Percentiles rank a stretch among this genome's conserved stretches.
phyloP scores from a whole-genome alignment of 768 basidiomycete species.

The Cyathus striatus region DNA sequence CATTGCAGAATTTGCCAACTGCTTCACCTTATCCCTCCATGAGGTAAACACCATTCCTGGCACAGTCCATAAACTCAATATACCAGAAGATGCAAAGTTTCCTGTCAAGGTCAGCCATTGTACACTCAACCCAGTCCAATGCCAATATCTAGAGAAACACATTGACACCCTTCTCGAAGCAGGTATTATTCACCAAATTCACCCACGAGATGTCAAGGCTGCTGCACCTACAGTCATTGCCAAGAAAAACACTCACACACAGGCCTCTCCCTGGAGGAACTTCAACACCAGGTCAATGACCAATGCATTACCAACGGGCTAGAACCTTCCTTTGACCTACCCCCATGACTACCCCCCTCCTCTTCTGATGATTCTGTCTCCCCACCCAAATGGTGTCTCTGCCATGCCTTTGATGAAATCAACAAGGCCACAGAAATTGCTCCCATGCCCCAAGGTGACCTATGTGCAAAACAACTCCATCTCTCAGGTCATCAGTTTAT shows the following conservation, averaged over 20 bases:
- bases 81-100: constrained; percentile 16
- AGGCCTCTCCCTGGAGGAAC: constrained; percentile 21
- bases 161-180: constrained; percentile 22
- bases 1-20: neutral
- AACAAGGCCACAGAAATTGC: constrained; percentile 23
- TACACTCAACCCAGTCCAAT: constrained; percentile 19
- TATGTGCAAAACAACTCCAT: constrained; percentile 28
- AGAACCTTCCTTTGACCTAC: constrained; percentile 6
- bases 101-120: constrained; percentile 21
- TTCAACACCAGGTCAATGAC: constrained; percentile 22
- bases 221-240: constrained; percentile 22
- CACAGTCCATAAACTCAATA: constrained; percentile 19
- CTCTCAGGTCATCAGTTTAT: constrained; percentile 30
- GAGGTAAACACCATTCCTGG: constrained; percentile 9
- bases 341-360: constrained; percentile 6
- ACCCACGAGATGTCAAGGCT: constrained; percentile 23
- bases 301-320: constrained; percentile 16
- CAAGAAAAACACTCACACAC: constrained; percentile 20
- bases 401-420: constrained; percentile 30
- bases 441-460: constrained; percentile 29
- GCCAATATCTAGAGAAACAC: constrained; percentile 15
- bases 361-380: neutral
- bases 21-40: neutral
- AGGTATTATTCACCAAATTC: constrained; percentile 19
- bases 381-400: constrained; percentile 24